Evolutionary conservation across 345 rosid species (phyloP).

Genomic region (Melaleuca alternifolia): DNA sequence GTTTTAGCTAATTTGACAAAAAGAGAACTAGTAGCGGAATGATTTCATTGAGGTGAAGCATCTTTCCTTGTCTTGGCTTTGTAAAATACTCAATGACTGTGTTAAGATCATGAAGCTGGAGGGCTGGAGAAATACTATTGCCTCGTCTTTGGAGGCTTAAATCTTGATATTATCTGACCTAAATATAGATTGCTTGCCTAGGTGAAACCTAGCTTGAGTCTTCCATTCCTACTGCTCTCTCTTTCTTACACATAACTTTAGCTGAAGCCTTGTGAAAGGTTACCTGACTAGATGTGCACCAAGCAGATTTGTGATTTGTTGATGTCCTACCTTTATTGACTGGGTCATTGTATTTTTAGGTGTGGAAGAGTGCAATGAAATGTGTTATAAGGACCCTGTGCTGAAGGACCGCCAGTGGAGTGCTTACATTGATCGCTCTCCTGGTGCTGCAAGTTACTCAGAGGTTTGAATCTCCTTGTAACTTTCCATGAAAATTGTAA

Average conservation of each 20-base stretch:
- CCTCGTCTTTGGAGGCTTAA: not conserved
- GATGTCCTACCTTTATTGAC: not conserved
- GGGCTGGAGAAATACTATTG: not conserved
- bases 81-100: not conserved
- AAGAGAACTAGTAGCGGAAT: not conserved
- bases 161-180: not conserved
- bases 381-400: conserved; percentile 96
- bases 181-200: not conserved
- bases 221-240: not conserved
- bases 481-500: not conserved
- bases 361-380: conserved; percentile 65
- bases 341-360: conserved; percentile 32
- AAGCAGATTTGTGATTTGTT: not conserved
- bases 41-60: not conserved
- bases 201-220: not conserved
- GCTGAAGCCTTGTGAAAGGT: not conserved
- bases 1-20: not conserved
- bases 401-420: conserved; percentile 87
- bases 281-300: not conserved
- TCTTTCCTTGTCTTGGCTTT: not conserved
- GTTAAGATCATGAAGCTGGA: not conserved
- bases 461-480: conserved; percentile 32
- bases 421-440: conserved; percentile 85
- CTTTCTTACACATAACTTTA: not conserved
- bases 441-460: conserved; percentile 73